phyloP scores from a whole-genome alignment of 108 stramenopile species.

The Nannochloropsis oceanica region DNA sequence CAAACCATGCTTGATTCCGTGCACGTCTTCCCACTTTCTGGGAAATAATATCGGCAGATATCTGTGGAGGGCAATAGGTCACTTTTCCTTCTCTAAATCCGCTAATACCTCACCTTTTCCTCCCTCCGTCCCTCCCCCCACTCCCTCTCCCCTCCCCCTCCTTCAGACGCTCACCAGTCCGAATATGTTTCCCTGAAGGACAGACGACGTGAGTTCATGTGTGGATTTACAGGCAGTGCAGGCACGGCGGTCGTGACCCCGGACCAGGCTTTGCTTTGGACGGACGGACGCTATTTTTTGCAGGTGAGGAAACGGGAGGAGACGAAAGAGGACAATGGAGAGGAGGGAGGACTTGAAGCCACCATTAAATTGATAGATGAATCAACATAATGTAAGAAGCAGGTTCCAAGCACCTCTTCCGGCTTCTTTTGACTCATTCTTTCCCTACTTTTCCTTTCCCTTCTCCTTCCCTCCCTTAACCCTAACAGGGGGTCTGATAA shows the following conservation, averaged over 20 bases:
- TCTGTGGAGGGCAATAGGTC: background rate
- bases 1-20: too few relatives aligned
- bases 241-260: conserved; percentile 76
- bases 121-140: background rate
- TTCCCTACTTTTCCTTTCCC: too few relatives aligned
- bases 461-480: too few relatives aligned
- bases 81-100: background rate
- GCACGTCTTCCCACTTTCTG: too few relatives aligned
- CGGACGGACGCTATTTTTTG: conserved; percentile 85
- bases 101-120: background rate
- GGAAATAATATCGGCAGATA: too few relatives aligned
- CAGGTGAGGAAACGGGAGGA: conserved; percentile 29
- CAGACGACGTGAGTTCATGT: conserved; percentile 63
- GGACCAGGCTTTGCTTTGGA: conserved; percentile 61
- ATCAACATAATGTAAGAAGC: too few relatives aligned
- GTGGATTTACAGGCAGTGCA: conserved; percentile 78
- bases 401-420: too few relatives aligned
- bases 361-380: too few relatives aligned
- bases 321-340: background rate
- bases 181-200: conserved; percentile 86
- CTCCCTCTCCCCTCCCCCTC: background rate
- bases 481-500: too few relatives aligned
- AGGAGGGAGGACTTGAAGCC: background rate
- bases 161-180: conserved; percentile 39
- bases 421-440: too few relatives aligned